Percentiles rank a stretch among this genome's conserved stretches.
Evolutionary conservation across 805 yeast genomes (phyloP).

Genomic region (Metschnikowia vanudenii): DNA sequence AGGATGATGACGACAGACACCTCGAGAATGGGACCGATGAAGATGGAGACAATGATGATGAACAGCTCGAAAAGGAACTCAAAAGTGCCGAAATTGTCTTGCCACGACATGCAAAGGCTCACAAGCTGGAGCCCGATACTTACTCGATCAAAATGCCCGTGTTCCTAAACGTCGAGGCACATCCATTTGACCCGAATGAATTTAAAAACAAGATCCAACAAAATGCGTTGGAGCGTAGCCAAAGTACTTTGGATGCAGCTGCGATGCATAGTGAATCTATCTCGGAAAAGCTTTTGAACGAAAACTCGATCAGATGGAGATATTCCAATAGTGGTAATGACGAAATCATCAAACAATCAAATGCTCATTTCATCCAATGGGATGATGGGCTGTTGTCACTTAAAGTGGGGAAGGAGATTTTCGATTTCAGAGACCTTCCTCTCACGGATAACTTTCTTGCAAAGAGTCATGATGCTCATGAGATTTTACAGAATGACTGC

Average conservation of each 20-base stretch:
- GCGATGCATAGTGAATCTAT: slow-evolving; percentile 47
- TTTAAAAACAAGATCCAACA: slow-evolving; percentile 51
- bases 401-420: slow-evolving; percentile 83
- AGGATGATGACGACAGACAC: slow-evolving; percentile 22
- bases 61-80: slow-evolving; percentile 32
- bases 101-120: slow-evolving; percentile 51
- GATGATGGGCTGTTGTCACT: slow-evolving; percentile 86
- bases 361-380: slow-evolving; percentile 91
- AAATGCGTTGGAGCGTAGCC: slow-evolving; percentile 30
- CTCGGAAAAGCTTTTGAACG: slow-evolving; percentile 67
- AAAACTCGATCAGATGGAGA: slow-evolving; percentile 92
- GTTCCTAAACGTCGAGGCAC: slow-evolving; percentile 76
- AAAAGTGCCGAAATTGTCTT: slow-evolving; percentile 37
- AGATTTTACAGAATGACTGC: slow-evolving; percentile 68
- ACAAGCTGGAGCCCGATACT: slow-evolving; percentile 35
- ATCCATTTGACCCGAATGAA: slow-evolving; percentile 77
- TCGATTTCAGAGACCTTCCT: slow-evolving; percentile 68
- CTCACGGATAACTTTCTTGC: slow-evolving; percentile 71
- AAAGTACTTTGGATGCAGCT: slow-evolving; percentile 34
- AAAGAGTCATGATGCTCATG: slow-evolving; percentile 66
- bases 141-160: slow-evolving; percentile 71
- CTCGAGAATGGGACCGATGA: slow-evolving; percentile 14
- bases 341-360: slow-evolving; percentile 79
- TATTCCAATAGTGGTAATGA: slow-evolving; percentile 72
- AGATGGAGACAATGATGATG: slow-evolving; percentile 34